phyloP scores from a whole-genome alignment of 257 asterid genomes.

The Echites panduratus region DNA sequence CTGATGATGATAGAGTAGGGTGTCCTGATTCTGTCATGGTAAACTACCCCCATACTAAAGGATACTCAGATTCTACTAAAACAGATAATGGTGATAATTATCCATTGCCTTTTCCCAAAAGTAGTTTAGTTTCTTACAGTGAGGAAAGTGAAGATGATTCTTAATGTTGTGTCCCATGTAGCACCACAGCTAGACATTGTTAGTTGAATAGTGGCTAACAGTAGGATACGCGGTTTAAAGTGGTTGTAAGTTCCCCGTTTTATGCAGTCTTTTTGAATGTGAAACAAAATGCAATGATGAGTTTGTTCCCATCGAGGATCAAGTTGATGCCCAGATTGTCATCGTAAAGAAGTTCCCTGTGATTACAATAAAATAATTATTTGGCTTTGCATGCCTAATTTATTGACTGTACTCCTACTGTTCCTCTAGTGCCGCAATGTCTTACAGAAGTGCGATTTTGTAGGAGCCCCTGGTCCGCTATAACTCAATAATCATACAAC shows the following conservation, averaged over 20 bases:
- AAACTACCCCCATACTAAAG: conserved; percentile 9
- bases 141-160: conserved; percentile 88
- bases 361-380: no score
- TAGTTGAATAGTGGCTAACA: neutral
- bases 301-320: no score
- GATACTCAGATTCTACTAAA: conserved; percentile 5
- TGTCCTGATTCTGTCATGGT: conserved; percentile 8
- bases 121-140: conserved; percentile 66
- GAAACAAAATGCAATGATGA: no score
- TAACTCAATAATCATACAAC: no score
- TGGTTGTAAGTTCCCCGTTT: neutral
- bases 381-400: no score
- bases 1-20: conserved; percentile 10
- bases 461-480: no score
- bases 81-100: conserved; percentile 5
- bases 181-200: neutral
- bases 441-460: no score
- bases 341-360: no score
- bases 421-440: no score
- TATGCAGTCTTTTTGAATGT: no score
- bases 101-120: conserved; percentile 17
- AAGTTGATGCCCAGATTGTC: no score
- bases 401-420: no score
- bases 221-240: neutral
- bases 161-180: conserved; percentile 2